These are phyloP conservation scores for Purpureocillium lavendulum DNA, from an alignment of 2,329 filamentous ascomycete genomes.

Conservation along the genomic window DNA sequence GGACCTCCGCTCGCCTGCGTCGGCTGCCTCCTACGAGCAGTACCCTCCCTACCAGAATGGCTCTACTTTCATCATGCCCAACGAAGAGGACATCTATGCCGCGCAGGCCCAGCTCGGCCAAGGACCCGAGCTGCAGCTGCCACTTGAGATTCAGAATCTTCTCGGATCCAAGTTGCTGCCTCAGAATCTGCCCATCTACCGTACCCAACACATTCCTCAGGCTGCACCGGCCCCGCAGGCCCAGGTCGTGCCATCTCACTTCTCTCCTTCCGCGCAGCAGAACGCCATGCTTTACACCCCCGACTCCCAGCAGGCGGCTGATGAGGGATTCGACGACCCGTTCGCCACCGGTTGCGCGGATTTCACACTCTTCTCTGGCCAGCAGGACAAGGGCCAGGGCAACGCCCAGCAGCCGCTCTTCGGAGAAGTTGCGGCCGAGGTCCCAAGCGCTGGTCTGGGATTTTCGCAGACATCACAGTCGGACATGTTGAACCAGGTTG, in stretches of 20 bases:
- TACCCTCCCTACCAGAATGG: slow-evolving; percentile 54
- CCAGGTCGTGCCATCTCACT: slow-evolving; percentile 31
- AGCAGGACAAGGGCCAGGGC: slow-evolving; percentile 25
- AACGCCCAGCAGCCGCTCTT: slow-evolving; percentile 38
- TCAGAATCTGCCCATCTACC: slow-evolving; percentile 29
- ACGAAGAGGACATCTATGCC: slow-evolving; percentile 54
- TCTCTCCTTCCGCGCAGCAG: slow-evolving; percentile 61
- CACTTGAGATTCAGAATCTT: too few relatives aligned
- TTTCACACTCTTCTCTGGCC: slow-evolving; percentile 53
- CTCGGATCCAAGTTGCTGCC: slow-evolving; percentile 36
- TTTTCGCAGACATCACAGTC: slow-evolving; percentile 45
- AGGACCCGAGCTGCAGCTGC: too few relatives aligned
- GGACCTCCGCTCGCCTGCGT: slow-evolving; percentile 30
- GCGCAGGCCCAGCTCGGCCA: slow-evolving; percentile 40
- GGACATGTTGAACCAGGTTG: slow-evolving; percentile 37
- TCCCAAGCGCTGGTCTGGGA: slow-evolving; percentile 41
- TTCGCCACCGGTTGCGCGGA: slow-evolving; percentile 42
- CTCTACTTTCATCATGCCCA: slow-evolving; percentile 49
- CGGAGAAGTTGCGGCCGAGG: slow-evolving; percentile 20
- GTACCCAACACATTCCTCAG: slow-evolving; percentile 11
- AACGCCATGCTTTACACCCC: slow-evolving; percentile 64
- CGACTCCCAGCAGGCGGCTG: slow-evolving; percentile 49
- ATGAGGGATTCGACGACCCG: slow-evolving; percentile 57
- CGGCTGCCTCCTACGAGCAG: slow-evolving; percentile 34
- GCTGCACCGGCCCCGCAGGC: slow-evolving; percentile 15